Evolutionary conservation across 2,329 filamentous ascomycete genomes (phyloP).

Genomic region (Aureobasidium sp.): DNA sequence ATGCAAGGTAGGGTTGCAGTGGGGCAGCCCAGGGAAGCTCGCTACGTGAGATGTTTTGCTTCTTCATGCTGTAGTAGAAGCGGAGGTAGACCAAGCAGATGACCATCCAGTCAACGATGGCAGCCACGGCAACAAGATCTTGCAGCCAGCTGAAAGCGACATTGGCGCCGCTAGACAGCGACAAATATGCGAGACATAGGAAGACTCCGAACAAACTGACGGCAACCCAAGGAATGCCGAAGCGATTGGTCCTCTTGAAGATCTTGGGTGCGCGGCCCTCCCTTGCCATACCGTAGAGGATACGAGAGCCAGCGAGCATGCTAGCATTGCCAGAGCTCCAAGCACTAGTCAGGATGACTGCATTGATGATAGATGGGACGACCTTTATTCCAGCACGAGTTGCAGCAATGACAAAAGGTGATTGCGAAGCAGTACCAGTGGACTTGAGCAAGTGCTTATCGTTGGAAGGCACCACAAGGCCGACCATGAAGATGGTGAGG

Average conservation of each 20-base stretch:
- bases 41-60: constrained; percentile 23
- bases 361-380: constrained; percentile 62
- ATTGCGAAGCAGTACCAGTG: constrained; percentile 46
- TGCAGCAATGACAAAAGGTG: constrained; percentile 44
- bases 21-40: constrained; percentile 25
- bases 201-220: constrained; percentile 18
- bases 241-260: constrained; percentile 19
- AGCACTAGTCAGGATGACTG: constrained; percentile 59
- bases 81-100: constrained; percentile 25
- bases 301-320: constrained; percentile 19
- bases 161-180: constrained; percentile 21
- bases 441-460: constrained; percentile 44
- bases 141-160: constrained; percentile 27
- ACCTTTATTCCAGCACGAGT: constrained; percentile 39
- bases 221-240: constrained; percentile 19
- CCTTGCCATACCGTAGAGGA: constrained; percentile 30
- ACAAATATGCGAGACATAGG: constrained; percentile 21
- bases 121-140: constrained; percentile 23
- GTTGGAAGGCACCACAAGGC: constrained; percentile 50
- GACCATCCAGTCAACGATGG: constrained; percentile 24
- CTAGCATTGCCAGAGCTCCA: constrained; percentile 49
- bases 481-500: constrained; percentile 48
- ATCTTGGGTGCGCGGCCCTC: constrained; percentile 56
- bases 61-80: constrained; percentile 22
- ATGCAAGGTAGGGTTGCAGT: constrained; percentile 26